These are phyloP conservation scores for Hypoxylon trugodes DNA, from an alignment of 495 filamentous ascomycete genomes.

Conservation along the genomic window DNA sequence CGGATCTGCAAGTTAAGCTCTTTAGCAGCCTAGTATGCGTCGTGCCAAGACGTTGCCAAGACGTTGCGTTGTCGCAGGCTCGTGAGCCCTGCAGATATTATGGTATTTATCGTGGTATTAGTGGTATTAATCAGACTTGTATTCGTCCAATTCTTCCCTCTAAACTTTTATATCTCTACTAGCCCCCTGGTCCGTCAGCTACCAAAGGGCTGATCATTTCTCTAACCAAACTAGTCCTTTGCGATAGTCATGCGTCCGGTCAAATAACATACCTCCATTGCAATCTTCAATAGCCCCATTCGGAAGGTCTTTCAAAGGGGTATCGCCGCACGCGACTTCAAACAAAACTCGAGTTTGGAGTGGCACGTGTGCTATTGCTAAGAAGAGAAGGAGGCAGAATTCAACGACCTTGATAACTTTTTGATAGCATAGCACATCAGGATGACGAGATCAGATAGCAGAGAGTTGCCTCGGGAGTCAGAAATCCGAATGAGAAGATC, in stretches of 20 bases:
- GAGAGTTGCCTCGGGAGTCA: not conserved
- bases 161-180: not conserved
- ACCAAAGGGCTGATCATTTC: constrained; percentile 20
- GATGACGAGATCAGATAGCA: constrained; percentile 6
- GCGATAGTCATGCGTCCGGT: not conserved
- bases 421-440: constrained; percentile 10
- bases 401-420: not conserved
- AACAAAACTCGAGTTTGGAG: not conserved
- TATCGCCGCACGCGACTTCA: constrained; percentile 28
- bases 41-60: constrained; percentile 38
- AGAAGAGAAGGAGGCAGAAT: constrained; percentile 31
- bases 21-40: constrained; percentile 26
- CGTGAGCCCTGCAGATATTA: constrained; percentile 7
- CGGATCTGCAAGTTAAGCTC: constrained; percentile 28
- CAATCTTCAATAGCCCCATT: constrained; percentile 18
- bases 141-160: not conserved
- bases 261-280: constrained; percentile 9
- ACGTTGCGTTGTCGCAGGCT: constrained; percentile 18
- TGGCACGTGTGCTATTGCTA: constrained; percentile 31
- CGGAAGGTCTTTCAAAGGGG: constrained; percentile 26
- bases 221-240: constrained; percentile 15
- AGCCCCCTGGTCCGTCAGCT: not conserved
- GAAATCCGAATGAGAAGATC: too few species aligned
- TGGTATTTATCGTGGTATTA: too few species aligned
- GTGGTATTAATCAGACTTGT: not conserved